Conservation (phyloP, 305 asterid genomes). For the Fraxinus sp. region DNA sequence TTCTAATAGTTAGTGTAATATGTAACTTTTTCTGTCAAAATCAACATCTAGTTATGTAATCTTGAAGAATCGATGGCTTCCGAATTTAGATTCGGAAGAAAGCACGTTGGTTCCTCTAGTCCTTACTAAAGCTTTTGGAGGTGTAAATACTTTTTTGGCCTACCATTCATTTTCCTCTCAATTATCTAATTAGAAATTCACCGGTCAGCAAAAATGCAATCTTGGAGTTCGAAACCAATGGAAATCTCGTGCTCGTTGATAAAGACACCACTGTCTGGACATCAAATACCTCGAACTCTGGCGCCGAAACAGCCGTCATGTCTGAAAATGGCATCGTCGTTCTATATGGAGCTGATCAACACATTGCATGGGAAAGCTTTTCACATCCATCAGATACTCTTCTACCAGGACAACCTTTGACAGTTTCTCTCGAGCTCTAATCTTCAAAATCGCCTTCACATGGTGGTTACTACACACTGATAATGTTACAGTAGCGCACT, state of each 20-base stretch:
- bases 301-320: conserved; percentile 50
- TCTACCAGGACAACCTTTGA: conserved; percentile 73
- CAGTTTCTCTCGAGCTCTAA: conserved; percentile 53
- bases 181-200: conserved; percentile 75
- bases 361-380: conserved; percentile 69
- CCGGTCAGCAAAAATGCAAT: conserved; percentile 67
- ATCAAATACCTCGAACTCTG: conserved; percentile 60
- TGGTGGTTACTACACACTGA: conserved; percentile 70
- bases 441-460: conserved; percentile 47
- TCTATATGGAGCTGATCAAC: conserved; percentile 39
- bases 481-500: conserved; percentile 73
- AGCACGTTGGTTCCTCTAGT: conserved; percentile 30
- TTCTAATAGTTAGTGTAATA: background rate
- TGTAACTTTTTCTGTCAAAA: background rate
- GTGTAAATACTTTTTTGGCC: conserved; percentile 38
- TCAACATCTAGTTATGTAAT: background rate
- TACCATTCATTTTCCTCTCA: conserved; percentile 58
- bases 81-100: background rate
- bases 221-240: conserved; percentile 60
- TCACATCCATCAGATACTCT: conserved; percentile 79
- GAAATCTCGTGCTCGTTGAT: conserved; percentile 60
- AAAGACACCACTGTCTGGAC: conserved; percentile 56
- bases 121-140: conserved; percentile 50
- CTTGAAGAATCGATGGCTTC: no score
- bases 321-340: conserved; percentile 76